Conservation (phyloP, 2,329 filamentous ascomycete species). For the Aureobasidium zeae region DNA sequence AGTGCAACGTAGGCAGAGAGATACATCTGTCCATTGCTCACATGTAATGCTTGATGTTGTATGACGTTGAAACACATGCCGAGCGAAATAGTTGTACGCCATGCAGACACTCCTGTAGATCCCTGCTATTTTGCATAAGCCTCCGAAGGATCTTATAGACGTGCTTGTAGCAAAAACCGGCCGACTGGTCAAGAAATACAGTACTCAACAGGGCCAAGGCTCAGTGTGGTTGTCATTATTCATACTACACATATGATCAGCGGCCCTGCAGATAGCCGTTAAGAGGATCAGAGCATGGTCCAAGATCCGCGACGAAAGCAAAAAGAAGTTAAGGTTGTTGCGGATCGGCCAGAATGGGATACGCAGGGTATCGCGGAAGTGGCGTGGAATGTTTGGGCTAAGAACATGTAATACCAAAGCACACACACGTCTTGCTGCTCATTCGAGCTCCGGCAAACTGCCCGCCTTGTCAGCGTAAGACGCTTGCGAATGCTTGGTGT, state of each 20-base stretch:
- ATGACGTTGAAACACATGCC: constrained; percentile 8
- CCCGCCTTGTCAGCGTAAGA: neutral
- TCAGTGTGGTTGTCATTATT: neutral
- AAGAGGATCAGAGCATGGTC: too few species aligned
- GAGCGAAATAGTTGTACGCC: neutral
- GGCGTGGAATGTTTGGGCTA: constrained; percentile 10
- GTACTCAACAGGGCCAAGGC: constrained; percentile 2
- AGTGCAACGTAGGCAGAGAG: neutral
- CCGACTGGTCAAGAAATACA: neutral
- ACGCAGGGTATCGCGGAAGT: constrained; percentile 1
- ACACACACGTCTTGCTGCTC: constrained; percentile 13
- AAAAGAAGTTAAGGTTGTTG: constrained; percentile 10
- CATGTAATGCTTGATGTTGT: constrained; percentile 8
- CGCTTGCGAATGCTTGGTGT: too few species aligned
- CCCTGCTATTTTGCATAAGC: constrained; percentile 1
- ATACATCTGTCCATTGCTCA: constrained; percentile 2
- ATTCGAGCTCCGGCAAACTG: constrained; percentile 1
- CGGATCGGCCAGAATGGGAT: constrained; percentile 4
- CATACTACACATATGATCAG: too few species aligned
- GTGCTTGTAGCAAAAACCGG: constrained; percentile 1
- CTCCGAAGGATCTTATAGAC: neutral
- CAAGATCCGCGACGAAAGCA: too few species aligned
- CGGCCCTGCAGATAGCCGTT: too few species aligned
- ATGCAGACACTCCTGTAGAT: constrained; percentile 13
- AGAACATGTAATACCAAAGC: constrained; percentile 4